phyloP scores from a whole-genome alignment of 2,329 filamentous ascomycete genomes.

The Neonectria sp. region DNA sequence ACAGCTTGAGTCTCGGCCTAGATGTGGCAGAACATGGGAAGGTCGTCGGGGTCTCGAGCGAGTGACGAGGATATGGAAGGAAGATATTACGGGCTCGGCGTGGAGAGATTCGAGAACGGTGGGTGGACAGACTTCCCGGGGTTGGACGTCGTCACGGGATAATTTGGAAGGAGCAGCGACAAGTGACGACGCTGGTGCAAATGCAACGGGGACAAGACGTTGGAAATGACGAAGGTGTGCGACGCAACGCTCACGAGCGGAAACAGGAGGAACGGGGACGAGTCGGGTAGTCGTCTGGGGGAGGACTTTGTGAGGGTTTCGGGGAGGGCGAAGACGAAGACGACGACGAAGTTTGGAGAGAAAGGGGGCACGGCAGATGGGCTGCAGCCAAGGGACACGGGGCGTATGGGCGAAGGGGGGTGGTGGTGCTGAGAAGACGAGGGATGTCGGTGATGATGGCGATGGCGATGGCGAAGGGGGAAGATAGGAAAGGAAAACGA shows the following conservation, averaged over 20 bases:
- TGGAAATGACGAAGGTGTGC: conserved; percentile 48
- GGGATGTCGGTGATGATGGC: conserved; percentile 47
- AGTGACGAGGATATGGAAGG: conserved; percentile 36
- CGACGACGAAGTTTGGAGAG: conserved; percentile 43
- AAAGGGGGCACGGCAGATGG: conserved; percentile 52
- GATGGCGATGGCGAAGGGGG: conserved; percentile 47
- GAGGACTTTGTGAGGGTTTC: conserved; percentile 39
- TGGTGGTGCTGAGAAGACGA: conserved; percentile 39
- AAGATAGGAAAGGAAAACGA: conserved; percentile 43
- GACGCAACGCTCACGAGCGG: conserved; percentile 48
- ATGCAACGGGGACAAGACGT: conserved; percentile 43
- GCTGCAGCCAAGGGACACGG: conserved; percentile 38
- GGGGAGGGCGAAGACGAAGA: conserved; percentile 35
- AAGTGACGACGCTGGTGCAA: conserved; percentile 46
- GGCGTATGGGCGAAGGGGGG: conserved; percentile 42
- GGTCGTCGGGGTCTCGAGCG: conserved; percentile 42
- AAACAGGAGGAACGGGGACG: conserved; percentile 39
- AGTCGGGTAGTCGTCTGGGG: conserved; percentile 38
- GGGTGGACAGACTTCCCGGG: conserved; percentile 45
- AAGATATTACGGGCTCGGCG: conserved; percentile 49
- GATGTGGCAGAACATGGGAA: conserved; percentile 52
- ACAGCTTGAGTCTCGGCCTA: conserved; percentile 52
- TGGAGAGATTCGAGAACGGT: conserved; percentile 39
- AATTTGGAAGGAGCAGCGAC: conserved; percentile 45
- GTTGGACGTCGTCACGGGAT: conserved; percentile 45